Evolutionary conservation across 2,329 filamentous ascomycete genomes (phyloP).

Genomic region (Microsporum ferrugineum): DNA sequence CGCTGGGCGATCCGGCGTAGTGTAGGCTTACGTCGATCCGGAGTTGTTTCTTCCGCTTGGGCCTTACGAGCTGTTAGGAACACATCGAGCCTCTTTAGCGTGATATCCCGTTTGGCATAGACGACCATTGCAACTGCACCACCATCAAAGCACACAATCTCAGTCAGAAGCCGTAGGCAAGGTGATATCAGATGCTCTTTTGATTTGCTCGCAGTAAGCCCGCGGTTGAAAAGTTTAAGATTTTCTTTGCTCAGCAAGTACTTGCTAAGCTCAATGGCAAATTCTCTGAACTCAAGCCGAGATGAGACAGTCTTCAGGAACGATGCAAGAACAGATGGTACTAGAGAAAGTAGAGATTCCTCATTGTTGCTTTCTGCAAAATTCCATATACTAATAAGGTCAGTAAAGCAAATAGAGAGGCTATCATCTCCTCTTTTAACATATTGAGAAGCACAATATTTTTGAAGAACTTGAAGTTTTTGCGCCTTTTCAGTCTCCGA

Average conservation of each 20-base stretch:
- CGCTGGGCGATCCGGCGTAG: constrained; percentile 72
- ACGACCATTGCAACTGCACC: constrained; percentile 66
- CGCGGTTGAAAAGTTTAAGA: constrained; percentile 66
- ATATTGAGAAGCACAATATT: constrained; percentile 44
- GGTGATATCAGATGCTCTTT: constrained; percentile 87
- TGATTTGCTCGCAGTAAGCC: constrained; percentile 64
- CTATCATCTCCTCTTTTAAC: constrained; percentile 41
- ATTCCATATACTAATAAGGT: constrained; percentile 80
- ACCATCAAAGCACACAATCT: constrained; percentile 76
- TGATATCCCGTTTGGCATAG: constrained; percentile 65
- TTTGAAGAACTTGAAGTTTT: constrained; percentile 35
- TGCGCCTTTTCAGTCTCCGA: constrained; percentile 25
- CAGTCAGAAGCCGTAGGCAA: constrained; percentile 70
- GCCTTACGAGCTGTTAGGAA: constrained; percentile 62
- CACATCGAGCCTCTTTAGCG: constrained; percentile 65
- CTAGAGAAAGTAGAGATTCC: constrained; percentile 67
- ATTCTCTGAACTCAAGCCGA: constrained; percentile 60
- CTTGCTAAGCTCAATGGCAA: constrained; percentile 67
- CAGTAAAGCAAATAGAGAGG: constrained; percentile 55
- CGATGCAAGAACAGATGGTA: constrained; percentile 69
- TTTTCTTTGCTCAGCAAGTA: constrained; percentile 72
- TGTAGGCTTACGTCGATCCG: constrained; percentile 60
- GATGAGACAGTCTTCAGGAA: constrained; percentile 67
- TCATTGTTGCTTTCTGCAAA: constrained; percentile 70
- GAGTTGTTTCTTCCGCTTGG: constrained; percentile 41